These are phyloP conservation scores for Apiospora arundinis DNA, from an alignment of 2,329 filamentous ascomycete species.

Conservation along the genomic window DNA sequence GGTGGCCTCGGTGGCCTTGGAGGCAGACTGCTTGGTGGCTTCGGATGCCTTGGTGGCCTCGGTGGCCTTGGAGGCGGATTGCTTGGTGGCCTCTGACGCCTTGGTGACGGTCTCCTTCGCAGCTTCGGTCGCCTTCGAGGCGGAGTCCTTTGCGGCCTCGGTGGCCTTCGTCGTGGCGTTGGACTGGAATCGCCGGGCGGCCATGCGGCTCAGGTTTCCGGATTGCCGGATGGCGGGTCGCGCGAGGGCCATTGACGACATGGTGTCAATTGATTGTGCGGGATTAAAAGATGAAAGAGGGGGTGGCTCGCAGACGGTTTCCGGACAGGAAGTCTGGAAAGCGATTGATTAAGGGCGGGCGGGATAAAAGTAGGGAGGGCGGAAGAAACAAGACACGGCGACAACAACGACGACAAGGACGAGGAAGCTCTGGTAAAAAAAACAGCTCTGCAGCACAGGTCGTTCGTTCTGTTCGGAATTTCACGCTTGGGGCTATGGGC, in stretches of 20 bases:
- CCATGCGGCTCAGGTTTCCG: slow-evolving; percentile 39
- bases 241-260: slow-evolving; percentile 37
- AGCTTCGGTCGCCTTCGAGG: slow-evolving; percentile 28
- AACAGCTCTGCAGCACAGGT: slow-evolving; percentile 20
- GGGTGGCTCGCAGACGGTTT: slow-evolving; percentile 23
- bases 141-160: slow-evolving; percentile 39
- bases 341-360: slow-evolving; percentile 19
- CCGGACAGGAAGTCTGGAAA: slow-evolving; percentile 27
- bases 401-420: slow-evolving; percentile 16
- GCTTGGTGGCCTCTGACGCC: slow-evolving; percentile 47
- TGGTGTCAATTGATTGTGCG: slow-evolving; percentile 28
- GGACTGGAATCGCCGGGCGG: slow-evolving; percentile 66
- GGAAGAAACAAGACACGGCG: slow-evolving; percentile 14
- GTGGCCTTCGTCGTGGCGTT: slow-evolving; percentile 56
- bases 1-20: too few species aligned
- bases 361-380: slow-evolving; percentile 16
- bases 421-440: slow-evolving; percentile 17
- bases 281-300: slow-evolving; percentile 6
- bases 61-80: slow-evolving; percentile 48
- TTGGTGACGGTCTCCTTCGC: slow-evolving; percentile 46
- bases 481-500: slow-evolving; percentile 22
- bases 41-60: too few species aligned
- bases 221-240: slow-evolving; percentile 43
- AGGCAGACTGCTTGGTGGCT: too few species aligned
- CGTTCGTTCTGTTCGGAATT: slow-evolving; percentile 23